Base-by-base conservation (phyloP, 2,329 filamentous ascomycete species). In the Diaporthe batatas region DNA sequence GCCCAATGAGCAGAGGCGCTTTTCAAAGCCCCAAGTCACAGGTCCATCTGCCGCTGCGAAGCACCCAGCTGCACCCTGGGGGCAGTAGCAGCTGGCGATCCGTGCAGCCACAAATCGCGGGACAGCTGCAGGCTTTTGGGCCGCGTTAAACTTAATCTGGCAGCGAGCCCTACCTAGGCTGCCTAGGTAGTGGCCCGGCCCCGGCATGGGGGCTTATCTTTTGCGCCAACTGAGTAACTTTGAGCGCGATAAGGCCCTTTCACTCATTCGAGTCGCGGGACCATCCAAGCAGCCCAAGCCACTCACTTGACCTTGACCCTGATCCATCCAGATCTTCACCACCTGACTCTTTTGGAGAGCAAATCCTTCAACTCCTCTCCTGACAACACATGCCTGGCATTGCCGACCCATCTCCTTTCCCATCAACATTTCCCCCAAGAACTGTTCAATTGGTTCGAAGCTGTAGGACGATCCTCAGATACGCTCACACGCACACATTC, bases 211-310 rank as follows among this genome's bases (percentile, higher is more conserved):
- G 44, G 12, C 71, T 70, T 73, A 73, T 73, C 71, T 72, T 32
- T 70, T 34, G 36, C 32, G 32, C 55, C 39, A 58, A 25, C 32
- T 67, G 18, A n/a, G 21, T 36, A 21, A 53, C 62, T 36, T 29
- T 53, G 62, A 34, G 16, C 6, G 67, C 71, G 71, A 73, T 70
- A 73, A 70, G 67, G 29, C 23, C 62, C 23, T 53, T 53, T 59
- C 62, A 67, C n/a, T 67, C 62, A 67, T 67, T 67, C 62, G 62
- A 53, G 47, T 55, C 58, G 69, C 58, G 58, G 36, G 69, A 65
- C 62, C 62, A 67, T 36, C 62, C 62, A 51, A 64, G 42, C 59
- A 10, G 7, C 34, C 11, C 34, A 36, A 16, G 12, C 39, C 16
- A 42, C 39, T 42, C 62, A 67, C 62, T 67, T 67, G 62, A 67